Percentiles rank a stretch among this genome's conserved stretches.
Evolutionary conservation across 2,329 filamentous ascomycete species (phyloP).

Genomic region (Tympanopsis confertula): DNA sequence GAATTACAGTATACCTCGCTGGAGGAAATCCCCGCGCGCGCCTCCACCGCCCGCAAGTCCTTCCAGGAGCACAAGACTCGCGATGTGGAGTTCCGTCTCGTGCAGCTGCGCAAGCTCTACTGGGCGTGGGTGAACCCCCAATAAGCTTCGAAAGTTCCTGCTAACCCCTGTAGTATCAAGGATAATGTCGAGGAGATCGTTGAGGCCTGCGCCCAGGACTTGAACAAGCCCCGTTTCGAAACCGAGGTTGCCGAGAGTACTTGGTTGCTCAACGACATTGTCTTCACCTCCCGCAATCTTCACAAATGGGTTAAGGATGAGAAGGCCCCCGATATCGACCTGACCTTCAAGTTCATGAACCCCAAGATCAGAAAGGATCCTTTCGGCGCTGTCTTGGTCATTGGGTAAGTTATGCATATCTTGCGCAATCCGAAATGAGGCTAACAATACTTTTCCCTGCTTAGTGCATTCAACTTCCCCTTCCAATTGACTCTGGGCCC

Average conservation of each 20-base stretch:
- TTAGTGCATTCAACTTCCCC: constrained; percentile 60
- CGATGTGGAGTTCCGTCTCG: constrained; percentile 49
- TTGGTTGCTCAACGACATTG: constrained; percentile 57
- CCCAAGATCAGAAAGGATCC: constrained; percentile 62
- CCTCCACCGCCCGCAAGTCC: constrained; percentile 35
- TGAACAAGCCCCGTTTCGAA: constrained; percentile 54
- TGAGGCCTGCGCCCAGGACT: constrained; percentile 49
- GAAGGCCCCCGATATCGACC: constrained; percentile 45
- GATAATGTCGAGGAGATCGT: constrained; percentile 49
- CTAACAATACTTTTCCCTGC: too few relatives aligned
- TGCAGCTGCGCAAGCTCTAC: constrained; percentile 61
- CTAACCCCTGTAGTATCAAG: constrained; percentile 27
- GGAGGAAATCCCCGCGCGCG: constrained; percentile 36
- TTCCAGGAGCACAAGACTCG: constrained; percentile 55
- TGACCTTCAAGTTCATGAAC: constrained; percentile 46
- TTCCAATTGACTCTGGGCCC: constrained; percentile 54
- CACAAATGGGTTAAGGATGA: constrained; percentile 60
- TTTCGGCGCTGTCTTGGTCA: constrained; percentile 53
- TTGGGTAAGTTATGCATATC: constrained; percentile 21
- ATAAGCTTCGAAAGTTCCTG: too few relatives aligned
- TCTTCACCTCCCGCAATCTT: constrained; percentile 54
- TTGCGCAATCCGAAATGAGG: too few relatives aligned
- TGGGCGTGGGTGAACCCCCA: constrained; percentile 31
- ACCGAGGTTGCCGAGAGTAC: constrained; percentile 46
- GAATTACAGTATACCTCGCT: constrained; percentile 35